A percentile compares a stretch with the other conserved stretches of the same genome.
These are phyloP conservation scores for Magnusiomyces magnusii DNA, from an alignment of 1,139 yeast genomes.

Conservation along the genomic window DNA sequence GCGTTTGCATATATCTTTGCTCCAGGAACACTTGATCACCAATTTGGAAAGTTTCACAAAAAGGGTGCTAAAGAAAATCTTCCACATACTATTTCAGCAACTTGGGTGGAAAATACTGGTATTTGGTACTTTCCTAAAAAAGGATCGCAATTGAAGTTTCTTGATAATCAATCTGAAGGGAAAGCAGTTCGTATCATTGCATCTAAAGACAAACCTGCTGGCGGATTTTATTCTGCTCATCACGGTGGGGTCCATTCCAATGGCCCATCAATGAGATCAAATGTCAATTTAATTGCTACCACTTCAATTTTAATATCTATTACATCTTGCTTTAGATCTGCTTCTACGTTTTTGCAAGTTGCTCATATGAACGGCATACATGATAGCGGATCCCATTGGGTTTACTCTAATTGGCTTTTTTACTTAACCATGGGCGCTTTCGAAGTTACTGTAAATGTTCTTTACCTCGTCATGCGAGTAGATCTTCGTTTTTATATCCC, in stretches of 20 bases:
- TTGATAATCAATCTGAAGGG: conserved; percentile 39
- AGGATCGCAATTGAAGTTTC: conserved; percentile 22
- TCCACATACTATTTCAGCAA: conserved; percentile 57
- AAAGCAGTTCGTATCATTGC: conserved; percentile 40
- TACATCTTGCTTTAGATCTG: conserved; percentile 50
- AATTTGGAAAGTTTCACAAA: conserved; percentile 32
- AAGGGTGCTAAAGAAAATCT: conserved; percentile 19
- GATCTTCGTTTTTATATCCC: conserved; percentile 78
- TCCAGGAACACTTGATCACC: conserved; percentile 50
- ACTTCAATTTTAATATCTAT: conserved; percentile 50
- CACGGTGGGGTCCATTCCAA: conserved; percentile 31
- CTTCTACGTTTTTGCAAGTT: conserved; percentile 40
- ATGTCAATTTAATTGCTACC: background rate
- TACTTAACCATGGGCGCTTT: conserved; percentile 61
- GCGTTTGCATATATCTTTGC: conserved; percentile 46
- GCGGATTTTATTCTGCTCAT: conserved; percentile 32
- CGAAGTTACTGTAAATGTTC: conserved; percentile 48
- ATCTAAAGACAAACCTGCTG: conserved; percentile 34
- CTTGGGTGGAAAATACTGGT: conserved; percentile 65
- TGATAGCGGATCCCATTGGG: conserved; percentile 26
- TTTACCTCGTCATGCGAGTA: conserved; percentile 54
- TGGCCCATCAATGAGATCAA: conserved; percentile 41
- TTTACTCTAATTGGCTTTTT: conserved; percentile 50
- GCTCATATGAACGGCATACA: conserved; percentile 17
- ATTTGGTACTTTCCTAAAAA: conserved; percentile 37